Percentiles rank a stretch among this genome's conserved stretches.
Evolutionary conservation across 345 rosid species (phyloP).

Genomic region (Arabidopsis arenosa): DNA sequence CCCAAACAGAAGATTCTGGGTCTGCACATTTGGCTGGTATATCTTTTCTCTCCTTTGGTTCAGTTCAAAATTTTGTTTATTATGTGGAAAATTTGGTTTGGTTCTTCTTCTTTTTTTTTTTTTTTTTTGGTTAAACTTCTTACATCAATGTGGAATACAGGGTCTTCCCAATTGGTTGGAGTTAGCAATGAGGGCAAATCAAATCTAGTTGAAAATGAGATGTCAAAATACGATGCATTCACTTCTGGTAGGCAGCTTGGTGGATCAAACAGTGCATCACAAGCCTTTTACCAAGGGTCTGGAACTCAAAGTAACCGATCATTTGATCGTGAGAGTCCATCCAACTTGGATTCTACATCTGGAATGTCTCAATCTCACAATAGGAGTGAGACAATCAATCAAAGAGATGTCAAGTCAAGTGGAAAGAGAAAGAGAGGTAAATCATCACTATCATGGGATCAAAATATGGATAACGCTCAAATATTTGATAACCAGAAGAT

Average conservation of each 20-base stretch:
- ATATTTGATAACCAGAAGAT: constrained; percentile 52
- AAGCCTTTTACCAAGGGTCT: constrained; percentile 77
- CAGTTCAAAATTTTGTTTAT: constrained; percentile 15
- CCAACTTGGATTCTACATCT: constrained; percentile 87
- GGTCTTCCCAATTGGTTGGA: constrained; percentile 73
- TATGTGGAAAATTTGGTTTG: neutral
- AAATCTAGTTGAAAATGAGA: constrained; percentile 66
- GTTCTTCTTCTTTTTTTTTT: too few relatives aligned
- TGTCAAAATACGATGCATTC: constrained; percentile 64
- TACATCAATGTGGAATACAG: constrained; percentile 50
- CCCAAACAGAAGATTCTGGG: constrained; percentile 79
- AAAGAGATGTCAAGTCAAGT: constrained; percentile 61
- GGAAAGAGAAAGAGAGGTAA: constrained; percentile 84
- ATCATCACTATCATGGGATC: constrained; percentile 59
- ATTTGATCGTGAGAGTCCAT: constrained; percentile 91
- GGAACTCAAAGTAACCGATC: constrained; percentile 70
- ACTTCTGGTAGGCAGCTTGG: constrained; percentile 69
- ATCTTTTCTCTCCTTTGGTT: constrained; percentile 20
- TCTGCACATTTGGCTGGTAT: constrained; percentile 71
- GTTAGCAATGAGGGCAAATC: constrained; percentile 58
- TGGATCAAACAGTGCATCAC: constrained; percentile 69
- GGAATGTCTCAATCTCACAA: constrained; percentile 88
- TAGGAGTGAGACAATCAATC: constrained; percentile 58
- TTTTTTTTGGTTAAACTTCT: constrained; percentile 6
- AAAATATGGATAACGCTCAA: constrained; percentile 57